Conservation (phyloP, 176 grass and related monocot species). For the Oryza longistaminata region DNA sequence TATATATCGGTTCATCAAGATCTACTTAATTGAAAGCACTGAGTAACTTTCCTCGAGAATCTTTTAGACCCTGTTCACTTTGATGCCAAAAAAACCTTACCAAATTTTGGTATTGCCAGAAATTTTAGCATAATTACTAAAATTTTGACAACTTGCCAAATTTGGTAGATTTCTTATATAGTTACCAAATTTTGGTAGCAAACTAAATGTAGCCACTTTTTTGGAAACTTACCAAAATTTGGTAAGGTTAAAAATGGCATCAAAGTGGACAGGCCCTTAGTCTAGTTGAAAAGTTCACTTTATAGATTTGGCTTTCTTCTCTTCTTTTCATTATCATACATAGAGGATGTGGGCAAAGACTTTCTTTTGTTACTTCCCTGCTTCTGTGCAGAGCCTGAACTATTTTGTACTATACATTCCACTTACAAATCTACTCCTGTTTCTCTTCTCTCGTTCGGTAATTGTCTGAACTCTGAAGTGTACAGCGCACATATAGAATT, state of each 20-base stretch:
- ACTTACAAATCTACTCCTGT: not conserved
- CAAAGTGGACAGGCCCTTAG: no score
- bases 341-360: not conserved
- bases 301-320: not conserved
- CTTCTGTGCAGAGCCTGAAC: not conserved
- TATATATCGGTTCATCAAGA: not conserved
- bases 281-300: constrained; percentile 2
- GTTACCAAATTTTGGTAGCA: no score
- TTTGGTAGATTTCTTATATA: no score
- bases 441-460: not conserved
- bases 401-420: not conserved
- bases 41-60: constrained; percentile 5
- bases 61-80: no score
- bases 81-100: no score
- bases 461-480: not conserved
- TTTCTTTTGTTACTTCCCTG: not conserved
- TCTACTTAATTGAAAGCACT: constrained; percentile 14
- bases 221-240: no score
- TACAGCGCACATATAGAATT: constrained; percentile 26
- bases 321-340: not conserved
- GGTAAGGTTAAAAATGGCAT: no score
- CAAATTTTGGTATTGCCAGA: no score
- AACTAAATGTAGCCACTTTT: no score
- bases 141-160: no score
- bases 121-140: no score